phyloP scores from a whole-genome alignment of 805 yeast species.

The Ogataea kodamae region DNA sequence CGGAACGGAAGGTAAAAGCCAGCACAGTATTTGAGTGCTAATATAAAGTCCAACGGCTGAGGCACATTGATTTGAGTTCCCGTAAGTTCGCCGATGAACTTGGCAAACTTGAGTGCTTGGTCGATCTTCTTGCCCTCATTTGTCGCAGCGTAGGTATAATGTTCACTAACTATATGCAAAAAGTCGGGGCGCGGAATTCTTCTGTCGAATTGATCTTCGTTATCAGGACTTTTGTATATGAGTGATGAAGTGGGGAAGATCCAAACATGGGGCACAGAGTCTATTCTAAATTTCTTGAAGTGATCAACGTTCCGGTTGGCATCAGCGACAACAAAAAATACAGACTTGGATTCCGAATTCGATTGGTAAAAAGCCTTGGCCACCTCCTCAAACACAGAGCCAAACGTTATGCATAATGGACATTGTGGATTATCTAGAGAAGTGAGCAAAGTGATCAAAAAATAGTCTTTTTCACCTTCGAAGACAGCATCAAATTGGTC shows the following conservation, averaged over 20 bases:
- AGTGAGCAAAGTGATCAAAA: constrained; percentile 48
- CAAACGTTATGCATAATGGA: constrained; percentile 43
- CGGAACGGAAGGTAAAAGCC: constrained; percentile 44
- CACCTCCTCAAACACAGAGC: constrained; percentile 39
- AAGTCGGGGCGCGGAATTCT: constrained; percentile 16
- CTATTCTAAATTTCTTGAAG: constrained; percentile 41
- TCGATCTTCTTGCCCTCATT: constrained; percentile 33
- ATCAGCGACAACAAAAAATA: constrained; percentile 52
- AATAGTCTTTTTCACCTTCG: constrained; percentile 50
- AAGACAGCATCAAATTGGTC: constrained; percentile 39
- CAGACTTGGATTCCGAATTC: constrained; percentile 37
- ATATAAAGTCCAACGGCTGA: constrained; percentile 39
- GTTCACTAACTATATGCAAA: constrained; percentile 23
- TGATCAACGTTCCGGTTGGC: constrained; percentile 40
- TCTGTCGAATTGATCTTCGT: constrained; percentile 23
- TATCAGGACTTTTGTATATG: constrained; percentile 33
- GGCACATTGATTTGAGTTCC: constrained; percentile 42
- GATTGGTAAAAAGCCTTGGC: constrained; percentile 42
- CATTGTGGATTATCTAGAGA: constrained; percentile 43
- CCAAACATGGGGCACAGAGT: constrained; percentile 65
- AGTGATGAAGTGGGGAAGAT: constrained; percentile 42
- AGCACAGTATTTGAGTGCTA: constrained; percentile 45
- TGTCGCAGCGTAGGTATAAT: constrained; percentile 23
- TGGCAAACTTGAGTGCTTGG: constrained; percentile 47
- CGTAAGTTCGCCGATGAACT: constrained; percentile 46